phyloP scores from a whole-genome alignment of 169 alveolate species.

The Plasmodium gonderi region DNA sequence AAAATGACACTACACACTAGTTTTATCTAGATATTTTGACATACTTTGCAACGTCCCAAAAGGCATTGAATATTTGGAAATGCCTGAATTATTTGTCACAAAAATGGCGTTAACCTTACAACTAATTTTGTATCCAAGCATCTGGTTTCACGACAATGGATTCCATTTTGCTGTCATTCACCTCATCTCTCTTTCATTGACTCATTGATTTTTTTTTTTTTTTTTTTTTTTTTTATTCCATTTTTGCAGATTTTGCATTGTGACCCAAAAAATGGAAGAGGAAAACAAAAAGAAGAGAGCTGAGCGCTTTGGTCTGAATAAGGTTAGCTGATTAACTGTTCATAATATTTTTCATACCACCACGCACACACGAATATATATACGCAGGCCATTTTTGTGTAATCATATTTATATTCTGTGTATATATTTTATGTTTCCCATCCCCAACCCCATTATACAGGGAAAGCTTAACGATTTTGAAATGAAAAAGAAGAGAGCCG shows the following conservation, averaged over 20 bases:
- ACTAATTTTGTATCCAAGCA: no score
- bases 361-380: no score
- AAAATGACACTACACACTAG: not conserved
- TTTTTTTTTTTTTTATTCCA: not conserved
- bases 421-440: no score
- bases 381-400: not conserved
- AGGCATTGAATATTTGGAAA: no score
- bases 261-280: slow-evolving; percentile 69
- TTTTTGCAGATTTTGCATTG: slow-evolving; percentile 53
- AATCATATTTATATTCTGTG: not conserved
- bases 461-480: slow-evolving; percentile 41
- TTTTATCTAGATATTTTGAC: not conserved
- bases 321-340: not conserved
- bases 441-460: not conserved
- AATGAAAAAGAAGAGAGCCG: slow-evolving; percentile 62
- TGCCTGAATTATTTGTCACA: no score
- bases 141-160: no score
- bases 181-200: not conserved
- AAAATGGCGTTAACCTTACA: no score
- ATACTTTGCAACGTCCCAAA: not conserved
- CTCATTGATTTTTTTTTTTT: not conserved
- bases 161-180: not conserved
- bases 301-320: slow-evolving; percentile 67
- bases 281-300: slow-evolving; percentile 70
- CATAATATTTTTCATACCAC: no score